Conservation (phyloP, 2,329 filamentous ascomycete genomes). For the Chaetomiaceae sp. region DNA sequence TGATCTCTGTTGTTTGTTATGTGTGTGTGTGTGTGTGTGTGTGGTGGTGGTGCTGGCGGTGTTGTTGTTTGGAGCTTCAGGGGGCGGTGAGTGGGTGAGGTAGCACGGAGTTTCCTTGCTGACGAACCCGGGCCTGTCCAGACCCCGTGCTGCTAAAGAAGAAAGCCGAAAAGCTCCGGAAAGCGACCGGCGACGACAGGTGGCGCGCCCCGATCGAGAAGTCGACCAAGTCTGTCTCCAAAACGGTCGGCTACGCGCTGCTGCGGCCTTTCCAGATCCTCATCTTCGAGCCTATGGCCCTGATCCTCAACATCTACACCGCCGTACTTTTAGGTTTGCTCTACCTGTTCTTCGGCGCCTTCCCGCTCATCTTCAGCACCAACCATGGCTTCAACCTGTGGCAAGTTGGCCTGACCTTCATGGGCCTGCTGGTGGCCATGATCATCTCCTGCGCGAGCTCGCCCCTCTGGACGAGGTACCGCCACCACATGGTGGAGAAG, state of each 20-base stretch:
- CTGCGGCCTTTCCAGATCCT: slow-evolving; percentile 74
- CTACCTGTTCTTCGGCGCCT: slow-evolving; percentile 88
- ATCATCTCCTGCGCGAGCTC: slow-evolving; percentile 54
- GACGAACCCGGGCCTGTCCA: slow-evolving; percentile 19
- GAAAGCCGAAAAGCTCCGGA: slow-evolving; percentile 64
- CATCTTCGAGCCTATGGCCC: slow-evolving; percentile 75
- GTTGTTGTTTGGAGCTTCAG: no score
- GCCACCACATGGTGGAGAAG: slow-evolving; percentile 50
- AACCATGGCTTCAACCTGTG: slow-evolving; percentile 73
- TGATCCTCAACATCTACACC: slow-evolving; percentile 74
- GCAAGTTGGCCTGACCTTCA: slow-evolving; percentile 73
- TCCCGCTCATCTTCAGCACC: slow-evolving; percentile 68
- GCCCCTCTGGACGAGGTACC: slow-evolving; percentile 59
- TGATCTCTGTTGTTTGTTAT: background rate
- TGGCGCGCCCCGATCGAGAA: slow-evolving; percentile 76
- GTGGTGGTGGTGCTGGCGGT: background rate
- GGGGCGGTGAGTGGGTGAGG: no score
- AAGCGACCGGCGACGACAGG: slow-evolving; percentile 68
- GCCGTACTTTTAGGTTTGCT: slow-evolving; percentile 81
- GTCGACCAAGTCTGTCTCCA: slow-evolving; percentile 57
- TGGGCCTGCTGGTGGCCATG: slow-evolving; percentile 67
- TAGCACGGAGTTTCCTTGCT: no score
- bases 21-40: background rate
- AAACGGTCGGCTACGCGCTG: slow-evolving; percentile 53
- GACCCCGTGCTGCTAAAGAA: slow-evolving; percentile 63